phyloP scores from a whole-genome alignment of 257 asterid species.

The Solanum neorickii region DNA sequence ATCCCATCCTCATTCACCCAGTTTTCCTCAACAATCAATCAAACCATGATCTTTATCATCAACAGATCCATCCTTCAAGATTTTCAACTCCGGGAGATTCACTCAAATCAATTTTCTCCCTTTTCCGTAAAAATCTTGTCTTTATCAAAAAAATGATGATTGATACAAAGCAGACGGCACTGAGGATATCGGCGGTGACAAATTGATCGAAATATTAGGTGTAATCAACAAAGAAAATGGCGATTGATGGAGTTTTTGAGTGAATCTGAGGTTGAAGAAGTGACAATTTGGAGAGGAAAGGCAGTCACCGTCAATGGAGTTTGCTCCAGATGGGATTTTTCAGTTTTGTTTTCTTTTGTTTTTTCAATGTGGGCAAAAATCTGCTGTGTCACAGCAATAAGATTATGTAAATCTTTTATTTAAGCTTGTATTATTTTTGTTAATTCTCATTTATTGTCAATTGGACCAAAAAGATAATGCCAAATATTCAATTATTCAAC shows the following conservation, averaged over 20 bases:
- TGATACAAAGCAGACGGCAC: not conserved
- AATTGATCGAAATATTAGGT: not conserved
- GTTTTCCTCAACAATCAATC: slow-evolving; percentile 6
- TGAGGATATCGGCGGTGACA: not conserved
- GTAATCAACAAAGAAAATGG: not conserved
- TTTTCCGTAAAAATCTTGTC: not conserved
- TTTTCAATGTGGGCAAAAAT: not conserved
- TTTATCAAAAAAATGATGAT: not conserved
- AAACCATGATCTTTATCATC: slow-evolving; percentile 8
- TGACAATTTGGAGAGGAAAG: not conserved
- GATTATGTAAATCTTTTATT: not conserved
- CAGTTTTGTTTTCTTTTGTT: not conserved
- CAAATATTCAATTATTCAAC: not conserved
- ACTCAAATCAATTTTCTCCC: not conserved
- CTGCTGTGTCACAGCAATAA: not conserved
- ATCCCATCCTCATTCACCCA: slow-evolving; percentile 84
- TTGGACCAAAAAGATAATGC: not conserved
- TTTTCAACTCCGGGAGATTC: not conserved
- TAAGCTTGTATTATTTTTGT: not conserved
- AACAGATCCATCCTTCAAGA: slow-evolving; percentile 21
- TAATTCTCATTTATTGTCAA: not conserved
- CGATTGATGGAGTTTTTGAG: not conserved
- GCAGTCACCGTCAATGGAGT: slow-evolving; percentile 18
- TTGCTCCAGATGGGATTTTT: slow-evolving; percentile 8
- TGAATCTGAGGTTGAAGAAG: not conserved